Evolutionary conservation across 768 basidiomycete species (phyloP), one percentile per base, ranked within the genome.

Genomic region (Lactifluus volemus): DNA sequence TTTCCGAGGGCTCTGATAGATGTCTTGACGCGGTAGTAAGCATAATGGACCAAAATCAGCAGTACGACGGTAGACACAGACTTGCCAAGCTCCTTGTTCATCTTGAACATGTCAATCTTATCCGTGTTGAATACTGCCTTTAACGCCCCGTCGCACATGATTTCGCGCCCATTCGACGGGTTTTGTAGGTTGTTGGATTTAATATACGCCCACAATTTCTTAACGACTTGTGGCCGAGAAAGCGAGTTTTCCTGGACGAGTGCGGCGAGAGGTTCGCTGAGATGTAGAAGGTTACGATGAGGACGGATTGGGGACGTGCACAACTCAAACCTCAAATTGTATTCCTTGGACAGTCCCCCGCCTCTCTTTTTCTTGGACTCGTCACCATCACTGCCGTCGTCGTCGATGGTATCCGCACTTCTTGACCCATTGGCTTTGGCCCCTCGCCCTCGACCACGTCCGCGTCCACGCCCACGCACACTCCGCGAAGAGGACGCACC

Each of bases 61-160:
- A 12, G 47, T 17, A 44, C 25, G 49, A 41, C 11, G 19, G 11
- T 25, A 30, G 17, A 9, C 10, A 75, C 82, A 60, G 58, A 92
- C 88, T 85, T 77, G 70, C 88, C 88, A 59, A 96, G 75, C 30
- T 87, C 80, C 73, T 95, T 92, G 79, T 95, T 96, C 93, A 96
- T 96, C 66, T 79, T 84, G 76, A 96, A 95, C 92, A 95, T 95
- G 73, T 91, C 84, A 59, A 97, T 83, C 71, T 84, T 88, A 65
- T 92, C 88, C 12, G 82, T 80, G 59, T 80, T 81, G 71, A 98
- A 96, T 21, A 96, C 81, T 6, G 85, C 82, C 68, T 79, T 80
- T 66, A 97, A 70, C 17, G 72, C 76, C 17, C 79, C 76, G 71
- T 98, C 93, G 68, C 93, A 95, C 2, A 92, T 65, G 63, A 98